phyloP scores from a whole-genome alignment of 345 rosid genomes.

The Boechera divaricarpa region DNA sequence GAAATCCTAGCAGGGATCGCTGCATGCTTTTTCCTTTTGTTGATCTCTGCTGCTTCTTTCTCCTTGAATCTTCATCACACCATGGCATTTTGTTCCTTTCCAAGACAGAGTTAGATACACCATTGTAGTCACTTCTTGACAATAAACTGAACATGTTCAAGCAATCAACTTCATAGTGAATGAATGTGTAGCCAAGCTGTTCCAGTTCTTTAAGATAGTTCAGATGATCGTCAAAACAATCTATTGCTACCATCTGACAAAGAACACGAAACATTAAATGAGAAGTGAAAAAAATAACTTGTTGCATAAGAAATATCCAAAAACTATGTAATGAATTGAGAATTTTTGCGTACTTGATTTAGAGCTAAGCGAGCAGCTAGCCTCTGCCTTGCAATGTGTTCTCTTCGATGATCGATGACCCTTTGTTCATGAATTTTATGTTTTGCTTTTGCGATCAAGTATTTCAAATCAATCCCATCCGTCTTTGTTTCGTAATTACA shows the following conservation, averaged over 20 bases:
- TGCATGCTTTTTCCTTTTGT: neutral
- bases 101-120: neutral
- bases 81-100: neutral
- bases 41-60: neutral
- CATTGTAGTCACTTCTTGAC: constrained; percentile 10
- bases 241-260: constrained; percentile 6
- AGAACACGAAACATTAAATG: neutral
- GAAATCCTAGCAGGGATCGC: neutral
- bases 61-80: neutral
- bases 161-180: neutral
- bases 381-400: neutral
- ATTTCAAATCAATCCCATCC: neutral
- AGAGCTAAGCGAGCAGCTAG: constrained; percentile 14
- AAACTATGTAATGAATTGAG: neutral
- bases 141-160: neutral
- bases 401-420: neutral
- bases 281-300: neutral
- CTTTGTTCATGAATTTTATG: neutral
- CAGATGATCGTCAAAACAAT: neutral
- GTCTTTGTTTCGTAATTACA: too few relatives aligned
- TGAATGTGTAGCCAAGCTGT: constrained; percentile 6
- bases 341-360: neutral
- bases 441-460: neutral
- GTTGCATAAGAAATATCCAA: neutral
- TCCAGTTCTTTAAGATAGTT: neutral